Evolutionary conservation across 345 rosid genomes (phyloP).

Genomic region (thale cress (Arabidopsis thaliana)): TAIR10.1 NC_003074.8:21846501-21847000

Average conservation of each 20-base stretch:
- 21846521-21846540: slow-evolving; percentile 4
- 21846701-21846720: slow-evolving; percentile 1
- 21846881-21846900: slow-evolving; percentile 82
- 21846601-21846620: slow-evolving; percentile 73
- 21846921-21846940: slow-evolving; percentile 67
- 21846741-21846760: slow-evolving; percentile 7
- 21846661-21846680: slow-evolving; percentile 75
- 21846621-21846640: slow-evolving; percentile 76
- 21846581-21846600: slow-evolving; percentile 65
- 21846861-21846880: slow-evolving; percentile 84
- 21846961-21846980: slow-evolving; percentile 76
- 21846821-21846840: slow-evolving; percentile 73
- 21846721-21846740: slow-evolving; percentile 30
- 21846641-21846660: slow-evolving; percentile 84
- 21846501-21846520: slow-evolving; percentile 12
- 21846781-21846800: slow-evolving; percentile 82
- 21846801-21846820: slow-evolving; percentile 80
- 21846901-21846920: slow-evolving; percentile 77
- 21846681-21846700: slow-evolving; percentile 5
- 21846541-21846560: slow-evolving; percentile 76
- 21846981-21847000: slow-evolving; percentile 70
- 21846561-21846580: slow-evolving; percentile 83
- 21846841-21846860: slow-evolving; percentile 81
- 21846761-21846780: slow-evolving; percentile 54
- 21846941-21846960: slow-evolving; percentile 66